Conservation (phyloP, 345 rosid genomes). For the Hibiscus tridactylites region DNA sequence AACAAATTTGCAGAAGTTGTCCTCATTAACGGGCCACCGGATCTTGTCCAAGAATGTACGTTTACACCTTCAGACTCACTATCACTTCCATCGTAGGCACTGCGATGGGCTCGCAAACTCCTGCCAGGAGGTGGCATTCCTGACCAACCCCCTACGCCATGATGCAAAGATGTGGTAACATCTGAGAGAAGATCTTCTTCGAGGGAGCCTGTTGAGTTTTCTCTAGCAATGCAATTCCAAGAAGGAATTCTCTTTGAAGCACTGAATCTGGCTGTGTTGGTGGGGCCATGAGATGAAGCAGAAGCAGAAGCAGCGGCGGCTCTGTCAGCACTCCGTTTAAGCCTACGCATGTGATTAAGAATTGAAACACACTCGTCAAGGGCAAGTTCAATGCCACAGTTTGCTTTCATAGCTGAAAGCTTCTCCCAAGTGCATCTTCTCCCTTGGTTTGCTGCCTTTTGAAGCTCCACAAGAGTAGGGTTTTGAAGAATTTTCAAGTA, state of each 20-base stretch:
- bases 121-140: constrained; percentile 33
- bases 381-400: constrained; percentile 94
- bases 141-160: constrained; percentile 33
- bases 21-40: constrained; percentile 98
- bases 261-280: constrained; percentile 48
- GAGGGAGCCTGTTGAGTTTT: constrained; percentile 89
- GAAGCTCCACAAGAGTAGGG: constrained; percentile 66
- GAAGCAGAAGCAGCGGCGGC: constrained; percentile 76
- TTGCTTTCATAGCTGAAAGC: constrained; percentile 93
- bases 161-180: constrained; percentile 23
- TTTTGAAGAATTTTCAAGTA: constrained; percentile 81
- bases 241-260: constrained; percentile 94
- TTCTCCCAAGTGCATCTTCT: constrained; percentile 99
- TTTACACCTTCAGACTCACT: constrained; percentile 75
- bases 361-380: constrained; percentile 93
- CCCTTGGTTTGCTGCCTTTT: constrained; percentile 88
- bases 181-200: constrained; percentile 58
- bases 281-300: constrained; percentile 59
- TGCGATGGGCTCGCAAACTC: constrained; percentile 32
- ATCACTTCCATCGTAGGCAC: constrained; percentile 62
- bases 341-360: constrained; percentile 95
- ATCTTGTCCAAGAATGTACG: constrained; percentile 78
- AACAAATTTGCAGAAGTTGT: constrained; percentile 82
- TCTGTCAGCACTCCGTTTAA: constrained; percentile 84
- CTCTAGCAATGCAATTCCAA: constrained; percentile 93